Conservation (phyloP, 805 yeast species). For the Kazachstania viticola region DNA sequence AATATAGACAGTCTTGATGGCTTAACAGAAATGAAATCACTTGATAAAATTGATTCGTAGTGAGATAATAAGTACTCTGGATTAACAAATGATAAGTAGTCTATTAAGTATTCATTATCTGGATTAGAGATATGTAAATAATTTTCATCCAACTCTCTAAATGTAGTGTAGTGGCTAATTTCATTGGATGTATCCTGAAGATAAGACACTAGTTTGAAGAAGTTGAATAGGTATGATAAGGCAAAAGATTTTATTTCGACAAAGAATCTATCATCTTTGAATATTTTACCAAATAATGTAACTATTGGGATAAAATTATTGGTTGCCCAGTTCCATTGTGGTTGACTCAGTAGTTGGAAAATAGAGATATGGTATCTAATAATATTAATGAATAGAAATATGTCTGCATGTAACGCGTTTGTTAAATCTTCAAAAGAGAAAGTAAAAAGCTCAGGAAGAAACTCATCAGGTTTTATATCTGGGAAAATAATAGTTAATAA, state of each 20-base stretch:
- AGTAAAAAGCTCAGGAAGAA: conserved; percentile 12
- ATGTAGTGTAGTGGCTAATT: too few relatives aligned
- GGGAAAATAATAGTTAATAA: conserved; percentile 9
- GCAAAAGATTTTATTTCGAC: conserved; percentile 15
- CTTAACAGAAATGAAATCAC: conserved; percentile 4
- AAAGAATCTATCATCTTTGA: conserved; percentile 7
- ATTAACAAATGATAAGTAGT: conserved; percentile 20
- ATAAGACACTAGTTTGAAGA: conserved; percentile 17
- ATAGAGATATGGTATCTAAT: conserved; percentile 11
- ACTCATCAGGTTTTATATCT: conserved; percentile 8
- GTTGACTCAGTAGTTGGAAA: not conserved
- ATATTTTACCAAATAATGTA: conserved; percentile 12
- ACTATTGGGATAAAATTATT: conserved; percentile 3
- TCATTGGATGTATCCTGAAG: conserved; percentile 9
- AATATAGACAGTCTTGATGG: conserved; percentile 14
- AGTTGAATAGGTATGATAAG: conserved; percentile 12
- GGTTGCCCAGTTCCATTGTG: too few relatives aligned
- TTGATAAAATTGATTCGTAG: conserved; percentile 7
- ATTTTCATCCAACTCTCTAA: conserved; percentile 11
- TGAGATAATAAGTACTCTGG: conserved; percentile 16
- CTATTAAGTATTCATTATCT: conserved; percentile 10
- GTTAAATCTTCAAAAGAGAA: conserved; percentile 8
- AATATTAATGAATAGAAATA: conserved; percentile 16
- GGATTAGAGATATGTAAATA: conserved; percentile 12
- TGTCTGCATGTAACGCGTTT: conserved; percentile 10